Evolutionary conservation across 768 basidiomycete species (phyloP).

Genomic region (Trametes meyenii): DNA sequence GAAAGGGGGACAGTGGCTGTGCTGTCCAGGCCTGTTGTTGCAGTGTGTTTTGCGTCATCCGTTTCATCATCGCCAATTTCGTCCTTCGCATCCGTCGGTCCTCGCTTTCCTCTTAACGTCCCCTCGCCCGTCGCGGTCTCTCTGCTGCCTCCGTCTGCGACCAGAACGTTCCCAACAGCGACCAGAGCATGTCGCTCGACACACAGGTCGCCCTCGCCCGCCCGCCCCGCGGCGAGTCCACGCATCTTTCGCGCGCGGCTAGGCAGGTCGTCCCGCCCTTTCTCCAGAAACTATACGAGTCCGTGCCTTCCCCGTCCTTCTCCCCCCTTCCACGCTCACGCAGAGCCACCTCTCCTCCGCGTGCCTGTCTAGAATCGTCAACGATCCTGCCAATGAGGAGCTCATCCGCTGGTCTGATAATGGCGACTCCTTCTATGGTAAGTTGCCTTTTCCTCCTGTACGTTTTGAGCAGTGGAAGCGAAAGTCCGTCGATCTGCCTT

Average conservation of each 20-base stretch:
- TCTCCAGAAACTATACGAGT: constrained; percentile 93
- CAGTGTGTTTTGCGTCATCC: constrained; percentile 18
- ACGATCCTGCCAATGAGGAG: constrained; percentile 77
- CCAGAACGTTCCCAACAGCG: not conserved
- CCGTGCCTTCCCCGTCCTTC: constrained; percentile 36
- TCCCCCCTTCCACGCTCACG: constrained; percentile 13
- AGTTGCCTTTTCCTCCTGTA: constrained; percentile 8
- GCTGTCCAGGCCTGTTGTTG: constrained; percentile 12
- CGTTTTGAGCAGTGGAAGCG: too few relatives aligned
- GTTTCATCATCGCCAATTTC: constrained; percentile 6
- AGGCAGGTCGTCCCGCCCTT: constrained; percentile 74
- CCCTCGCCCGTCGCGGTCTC: not conserved
- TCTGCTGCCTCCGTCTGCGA: not conserved
- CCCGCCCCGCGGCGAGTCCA: constrained; percentile 40
- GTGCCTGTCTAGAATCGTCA: constrained; percentile 74
- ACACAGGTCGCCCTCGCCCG: constrained; percentile 62
- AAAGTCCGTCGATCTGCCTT: too few relatives aligned
- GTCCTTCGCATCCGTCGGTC: not conserved
- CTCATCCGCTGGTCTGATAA: constrained; percentile 91
- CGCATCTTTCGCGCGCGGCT: constrained; percentile 49
- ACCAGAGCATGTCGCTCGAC: constrained; percentile 47
- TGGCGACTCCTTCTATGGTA: constrained; percentile 93
- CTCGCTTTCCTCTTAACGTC: not conserved
- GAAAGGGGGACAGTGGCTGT: constrained; percentile 13
- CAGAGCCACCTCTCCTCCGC: not conserved